Percentiles rank a stretch among this genome's conserved stretches.
phyloP scores from a whole-genome alignment of 2,329 filamentous ascomycete species.

The Hymenoscyphus infarciens region DNA sequence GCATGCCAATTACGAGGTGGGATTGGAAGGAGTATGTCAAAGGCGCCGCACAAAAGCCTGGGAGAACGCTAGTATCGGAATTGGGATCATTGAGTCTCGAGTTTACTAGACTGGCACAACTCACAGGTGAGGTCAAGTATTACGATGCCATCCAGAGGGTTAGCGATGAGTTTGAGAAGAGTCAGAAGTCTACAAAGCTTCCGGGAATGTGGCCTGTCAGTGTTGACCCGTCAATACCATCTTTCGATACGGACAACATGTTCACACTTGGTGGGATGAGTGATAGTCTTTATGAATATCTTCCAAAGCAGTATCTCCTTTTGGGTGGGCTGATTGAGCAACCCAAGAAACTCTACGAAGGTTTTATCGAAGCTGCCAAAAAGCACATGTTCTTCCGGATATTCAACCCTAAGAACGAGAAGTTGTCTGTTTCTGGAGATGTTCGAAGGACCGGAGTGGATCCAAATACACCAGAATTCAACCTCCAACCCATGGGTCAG shows the following conservation, averaged over 20 bases:
- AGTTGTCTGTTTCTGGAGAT: constrained; percentile 49
- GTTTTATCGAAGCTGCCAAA: constrained; percentile 45
- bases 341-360: constrained; percentile 45
- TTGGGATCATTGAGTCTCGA: constrained; percentile 56
- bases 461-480: constrained; percentile 41
- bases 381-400: constrained; percentile 43
- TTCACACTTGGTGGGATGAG: constrained; percentile 55
- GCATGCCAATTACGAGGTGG: constrained; percentile 66
- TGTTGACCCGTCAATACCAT: constrained; percentile 50
- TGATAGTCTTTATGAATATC: constrained; percentile 62
- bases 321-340: constrained; percentile 57
- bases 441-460: constrained; percentile 35
- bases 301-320: constrained; percentile 63
- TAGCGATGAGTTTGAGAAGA: constrained; percentile 49
- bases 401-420: constrained; percentile 37
- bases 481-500: constrained; percentile 46
- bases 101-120: constrained; percentile 61
- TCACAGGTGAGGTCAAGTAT: constrained; percentile 59
- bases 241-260: constrained; percentile 52
- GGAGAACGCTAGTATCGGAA: constrained; percentile 54
- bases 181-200: constrained; percentile 51
- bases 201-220: constrained; percentile 61
- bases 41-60: constrained; percentile 58
- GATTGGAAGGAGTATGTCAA: constrained; percentile 50
- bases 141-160: constrained; percentile 61